phyloP scores from a whole-genome alignment of 331 rosid genomes.

The Arachis monticola region DNA sequence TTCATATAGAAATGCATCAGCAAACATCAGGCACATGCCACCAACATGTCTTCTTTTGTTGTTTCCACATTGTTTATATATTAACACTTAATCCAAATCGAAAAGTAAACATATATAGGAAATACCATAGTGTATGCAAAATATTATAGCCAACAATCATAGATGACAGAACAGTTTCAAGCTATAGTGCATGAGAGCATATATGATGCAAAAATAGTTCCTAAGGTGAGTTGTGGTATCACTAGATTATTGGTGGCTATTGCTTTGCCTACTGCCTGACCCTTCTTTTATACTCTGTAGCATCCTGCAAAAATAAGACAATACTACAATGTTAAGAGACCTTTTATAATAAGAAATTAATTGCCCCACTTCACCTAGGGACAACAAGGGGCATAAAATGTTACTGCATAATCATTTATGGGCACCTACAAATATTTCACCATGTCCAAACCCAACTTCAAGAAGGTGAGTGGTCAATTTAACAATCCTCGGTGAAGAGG shows the following conservation, averaged over 20 bases:
- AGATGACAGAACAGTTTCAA: slow-evolving; percentile 35
- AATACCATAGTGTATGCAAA: slow-evolving; percentile 39
- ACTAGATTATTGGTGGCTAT: slow-evolving; percentile 77
- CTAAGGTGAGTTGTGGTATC: slow-evolving; percentile 41
- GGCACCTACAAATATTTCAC: slow-evolving; percentile 16
- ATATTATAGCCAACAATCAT: slow-evolving; percentile 45
- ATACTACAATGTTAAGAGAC: background rate
- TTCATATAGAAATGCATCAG: slow-evolving; percentile 31
- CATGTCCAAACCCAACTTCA: slow-evolving; percentile 25
- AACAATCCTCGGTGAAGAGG: background rate
- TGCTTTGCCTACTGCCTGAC: slow-evolving; percentile 92
- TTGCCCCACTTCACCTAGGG: background rate
- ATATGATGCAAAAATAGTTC: slow-evolving; percentile 47
- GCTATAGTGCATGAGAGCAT: slow-evolving; percentile 38
- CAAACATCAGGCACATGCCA: slow-evolving; percentile 33
- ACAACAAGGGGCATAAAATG: background rate
- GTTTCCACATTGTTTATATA: slow-evolving; percentile 40
- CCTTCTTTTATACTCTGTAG: slow-evolving; percentile 83
- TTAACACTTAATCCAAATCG: slow-evolving; percentile 52
- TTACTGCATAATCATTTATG: background rate
- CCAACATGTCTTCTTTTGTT: slow-evolving; percentile 44
- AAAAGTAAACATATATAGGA: slow-evolving; percentile 23
- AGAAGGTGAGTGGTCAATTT: slow-evolving; percentile 8
- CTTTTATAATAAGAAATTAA: background rate
- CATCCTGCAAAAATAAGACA: slow-evolving; percentile 61